These are phyloP conservation scores for Anaeramoeba ignava DNA, from an alignment of 78 protist genomes.

Conservation along the genomic window DNA sequence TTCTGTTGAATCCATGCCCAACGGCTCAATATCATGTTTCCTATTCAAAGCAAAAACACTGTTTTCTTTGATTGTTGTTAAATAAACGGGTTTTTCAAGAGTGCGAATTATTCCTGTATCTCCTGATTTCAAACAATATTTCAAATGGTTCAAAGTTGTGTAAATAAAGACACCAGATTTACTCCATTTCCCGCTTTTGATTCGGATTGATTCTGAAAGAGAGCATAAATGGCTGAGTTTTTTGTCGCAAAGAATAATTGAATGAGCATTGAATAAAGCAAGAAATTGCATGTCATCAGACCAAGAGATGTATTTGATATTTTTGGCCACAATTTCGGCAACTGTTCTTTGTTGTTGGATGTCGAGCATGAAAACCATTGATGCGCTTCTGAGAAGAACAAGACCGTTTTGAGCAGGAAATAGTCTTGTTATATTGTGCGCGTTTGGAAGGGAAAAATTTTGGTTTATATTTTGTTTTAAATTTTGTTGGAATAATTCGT, in stretches of 20 bases:
- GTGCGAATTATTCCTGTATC: neutral
- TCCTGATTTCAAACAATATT: slow-evolving; percentile 12
- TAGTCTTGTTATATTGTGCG: neutral
- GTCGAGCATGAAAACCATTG: slow-evolving; percentile 10
- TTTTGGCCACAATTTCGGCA: neutral
- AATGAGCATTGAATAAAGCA: slow-evolving; percentile 10
- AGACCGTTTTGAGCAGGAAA: slow-evolving; percentile 5
- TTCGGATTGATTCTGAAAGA: neutral
- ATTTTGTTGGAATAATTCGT: too few species aligned
- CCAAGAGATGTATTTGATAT: slow-evolving; percentile 1
- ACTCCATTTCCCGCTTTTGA: slow-evolving; percentile 10
- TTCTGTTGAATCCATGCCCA: neutral
- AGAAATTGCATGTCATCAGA: neutral
- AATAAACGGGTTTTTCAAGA: slow-evolving; percentile 1
- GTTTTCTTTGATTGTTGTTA: neutral
- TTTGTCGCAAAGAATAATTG: neutral
- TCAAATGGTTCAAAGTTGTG: slow-evolving; percentile 8
- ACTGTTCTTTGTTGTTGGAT: neutral
- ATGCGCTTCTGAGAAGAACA: neutral
- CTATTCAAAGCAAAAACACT: neutral
- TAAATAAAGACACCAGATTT: neutral
- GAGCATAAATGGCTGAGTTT: neutral
- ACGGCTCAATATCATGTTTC: neutral
- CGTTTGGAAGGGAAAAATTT: too few species aligned
- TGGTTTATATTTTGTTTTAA: too few species aligned